Conservation (phyloP, 768 basidiomycete species). For the Boletus sensibilis region DNA sequence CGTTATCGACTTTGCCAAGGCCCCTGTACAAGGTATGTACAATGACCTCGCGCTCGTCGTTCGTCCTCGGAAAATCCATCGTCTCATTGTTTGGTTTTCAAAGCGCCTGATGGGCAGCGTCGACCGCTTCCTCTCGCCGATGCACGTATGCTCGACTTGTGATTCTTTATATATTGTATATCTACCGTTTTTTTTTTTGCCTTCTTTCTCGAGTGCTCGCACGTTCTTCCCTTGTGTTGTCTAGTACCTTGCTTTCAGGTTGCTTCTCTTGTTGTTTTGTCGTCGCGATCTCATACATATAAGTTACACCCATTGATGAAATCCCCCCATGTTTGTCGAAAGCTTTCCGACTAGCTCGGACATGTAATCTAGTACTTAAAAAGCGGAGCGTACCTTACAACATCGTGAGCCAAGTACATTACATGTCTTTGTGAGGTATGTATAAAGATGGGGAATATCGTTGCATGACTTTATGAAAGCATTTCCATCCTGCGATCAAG, state of each 20-base stretch:
- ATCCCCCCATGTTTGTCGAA: neutral
- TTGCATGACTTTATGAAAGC: conserved; percentile 15
- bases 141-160: conserved; percentile 33
- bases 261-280: conserved; percentile 1
- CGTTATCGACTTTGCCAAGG: conserved; percentile 49
- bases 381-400: conserved; percentile 19
- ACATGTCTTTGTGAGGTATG: conserved; percentile 27
- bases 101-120: conserved; percentile 35
- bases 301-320: neutral
- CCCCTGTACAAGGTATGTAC: conserved; percentile 34
- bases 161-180: neutral
- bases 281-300: neutral
- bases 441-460: conserved; percentile 17
- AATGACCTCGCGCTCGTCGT: no score
- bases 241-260: conserved; percentile 2
- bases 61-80: conserved; percentile 9
- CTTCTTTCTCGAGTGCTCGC: no score
- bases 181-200: neutral
- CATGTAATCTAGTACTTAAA: conserved; percentile 16
- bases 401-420: conserved; percentile 23
- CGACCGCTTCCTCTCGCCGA: conserved; percentile 31
- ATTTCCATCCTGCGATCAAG: conserved; percentile 11
- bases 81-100: conserved; percentile 29
- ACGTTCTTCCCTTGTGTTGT: neutral
- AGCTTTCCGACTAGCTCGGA: neutral